Base-by-base conservation (phyloP, 345 rosid genomes). In the Brassica incana region DNA sequence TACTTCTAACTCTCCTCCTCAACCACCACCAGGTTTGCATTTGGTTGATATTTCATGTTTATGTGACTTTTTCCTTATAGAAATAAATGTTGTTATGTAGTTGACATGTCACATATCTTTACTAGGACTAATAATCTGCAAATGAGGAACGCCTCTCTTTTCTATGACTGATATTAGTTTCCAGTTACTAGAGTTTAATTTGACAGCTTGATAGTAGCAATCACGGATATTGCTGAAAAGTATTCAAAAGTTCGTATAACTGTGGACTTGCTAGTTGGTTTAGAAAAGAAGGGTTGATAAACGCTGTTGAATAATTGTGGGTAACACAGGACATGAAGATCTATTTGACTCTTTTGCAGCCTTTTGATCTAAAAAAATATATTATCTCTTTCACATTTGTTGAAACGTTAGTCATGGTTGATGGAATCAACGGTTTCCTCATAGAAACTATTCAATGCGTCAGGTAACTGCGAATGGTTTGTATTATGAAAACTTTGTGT, bases 1-100 rank as follows among this genome's bases (percentile, higher is more conserved):
- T n/a, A 83, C 94, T 77, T 87, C 94, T 70, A 2, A 73, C 65
- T 72, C 93, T 76, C 88, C 94, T 3, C 2, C 86, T 4, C 4
- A 88, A 14, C 0, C 85, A 63, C 14, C 87, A 66, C 62, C 89
- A 77, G 95, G 95, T 89, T 63, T 82, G 71, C 75, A 38, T 74
- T 77, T 62, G 67, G 25, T n/a, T 62, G 60, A 58, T 38, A 9
- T 38, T 67, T 76, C 67, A 15, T 67, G 45, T 76, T 12, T 38
- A 43, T 29, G 16, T 56, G 27, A 18, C 18, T 56, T 18, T 15
- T 12, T 8, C 6, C 5, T 54, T 5, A 27, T 15, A 3, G 9
- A 52, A 8, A 64, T 11, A 32, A 12, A 5, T 12, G 50, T 20
- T n/a, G 70, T 32, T 48, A 48, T 48, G 15, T 64, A 48, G 18